Base-by-base conservation (phyloP, 2,329 filamentous ascomycete genomes). In the Aureobasidium sp. region DNA sequence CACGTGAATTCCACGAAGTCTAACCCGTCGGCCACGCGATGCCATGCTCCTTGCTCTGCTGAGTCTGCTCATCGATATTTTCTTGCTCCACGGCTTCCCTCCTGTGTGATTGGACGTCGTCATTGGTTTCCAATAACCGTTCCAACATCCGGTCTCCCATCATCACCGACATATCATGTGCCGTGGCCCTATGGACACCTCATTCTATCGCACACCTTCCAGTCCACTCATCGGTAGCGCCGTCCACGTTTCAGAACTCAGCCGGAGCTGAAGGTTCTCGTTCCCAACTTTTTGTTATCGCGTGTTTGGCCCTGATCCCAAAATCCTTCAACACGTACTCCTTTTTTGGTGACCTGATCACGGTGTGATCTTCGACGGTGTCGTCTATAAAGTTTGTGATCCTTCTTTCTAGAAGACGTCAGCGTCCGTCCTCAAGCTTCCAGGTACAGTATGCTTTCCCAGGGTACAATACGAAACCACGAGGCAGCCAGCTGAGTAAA, bases 361-460 rank as follows among this genome's bases (percentile, higher is more conserved):
- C 50, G 42, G 8, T 5, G n/a, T 27, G 9, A 27, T 14, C 16
- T n/a, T 16, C 30, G 27, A 34, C 21, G 21, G 21, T 13, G 36
- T 57, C 53, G 53, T 45, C 39, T 57, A 45, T 11, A 57, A 30
- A 45, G 29, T 57, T 57, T 45, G 27, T 3, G n/a, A 36, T 57
- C 39, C 30, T 36, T 44, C 41, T 57, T 57, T 54, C 53, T 57
- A 45, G 53, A 57, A 57, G 10, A 39, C 39, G 53, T 36, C 53
- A 57, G n/a, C 27, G 30, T 45, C 53, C 53, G 30, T 16, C 9
- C 13, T 25, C n/a, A 57, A 36, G 13, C n/a, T 45, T 57, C 36
- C 21, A 29, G 30, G 21, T 21, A 21, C 21, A 21, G 14, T 9
- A 45, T 45, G 30, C 53, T 57, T 57, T 21, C 21, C 21, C 21